These are phyloP conservation scores for rapeseed (Brassica napus) DNA, from an alignment of 345 rosid genomes.

Conservation along the genomic window Da-Ae NC_063447.1:31071501-31072000, in stretches of 20 bases:
- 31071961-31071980: not conserved
- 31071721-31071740: not conserved
- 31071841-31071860: not conserved
- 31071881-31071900: not conserved
- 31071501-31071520: not conserved
- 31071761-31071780: slow-evolving; percentile 8
- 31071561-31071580: not conserved
- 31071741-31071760: not conserved
- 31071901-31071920: not conserved
- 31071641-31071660: not conserved
- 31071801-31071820: not conserved
- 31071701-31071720: not conserved
- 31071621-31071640: not conserved
- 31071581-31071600: not conserved
- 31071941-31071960: not conserved
- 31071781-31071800: not conserved
- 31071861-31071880: not conserved
- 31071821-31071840: not conserved
- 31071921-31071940: not conserved
- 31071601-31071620: not conserved
- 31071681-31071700: not conserved
- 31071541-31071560: not conserved
- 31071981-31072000: not conserved
- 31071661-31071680: not conserved
- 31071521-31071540: not conserved